Evolutionary conservation across 2,329 filamentous ascomycete genomes (phyloP), one percentile per base, ranked within the genome.

Genomic region (Arthrobotrys conoides): DNA sequence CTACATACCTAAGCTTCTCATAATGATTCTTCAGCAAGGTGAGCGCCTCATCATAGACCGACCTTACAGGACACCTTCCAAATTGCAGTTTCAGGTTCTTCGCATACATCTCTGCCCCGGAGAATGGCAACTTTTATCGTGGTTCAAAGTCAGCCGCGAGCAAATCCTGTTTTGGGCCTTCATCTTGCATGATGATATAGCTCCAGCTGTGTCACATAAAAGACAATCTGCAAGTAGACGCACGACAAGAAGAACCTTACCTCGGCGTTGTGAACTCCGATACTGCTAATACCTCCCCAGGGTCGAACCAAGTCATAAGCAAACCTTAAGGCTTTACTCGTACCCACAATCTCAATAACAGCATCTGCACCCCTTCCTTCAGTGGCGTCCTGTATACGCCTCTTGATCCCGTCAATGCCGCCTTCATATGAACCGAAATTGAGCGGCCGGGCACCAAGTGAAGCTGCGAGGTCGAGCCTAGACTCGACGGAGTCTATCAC

Each of bases 301-400:
- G 91, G 91, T 67, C 92, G 87, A 71, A 94, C 83, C 18, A 93
- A 84, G 36, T 93, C 91, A 83, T 90, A 93, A 0, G 89, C 91
- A 41, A 90, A 92, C 82, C 87, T 88, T 82, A 94, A 84, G 1
- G 92, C 92, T 44, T 90, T 88, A 68, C 89, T 90, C 77, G 91
- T 85, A 0, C 92, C 92, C 27, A 94, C 92, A 5, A 93, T 91
- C 84, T 94, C 92, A 81, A 97, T 90, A 1, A 96, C 90, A 18
- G 93, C 90, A 85, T 97, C 94, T 14, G 94, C 94, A 5, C 94
- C 94, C 46, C 94, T 88, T 6, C 93, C 93, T 16, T 91, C 87
- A 0, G 93, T 96, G 59, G 91, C 88, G 81, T 92, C 91, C 82
- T 90, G 90, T 67, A 97, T 90, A 67, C 91, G 88, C 81, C 88